phyloP scores from a whole-genome alignment of 345 rosid genomes.

The Aquilaria malaccensis region DNA sequence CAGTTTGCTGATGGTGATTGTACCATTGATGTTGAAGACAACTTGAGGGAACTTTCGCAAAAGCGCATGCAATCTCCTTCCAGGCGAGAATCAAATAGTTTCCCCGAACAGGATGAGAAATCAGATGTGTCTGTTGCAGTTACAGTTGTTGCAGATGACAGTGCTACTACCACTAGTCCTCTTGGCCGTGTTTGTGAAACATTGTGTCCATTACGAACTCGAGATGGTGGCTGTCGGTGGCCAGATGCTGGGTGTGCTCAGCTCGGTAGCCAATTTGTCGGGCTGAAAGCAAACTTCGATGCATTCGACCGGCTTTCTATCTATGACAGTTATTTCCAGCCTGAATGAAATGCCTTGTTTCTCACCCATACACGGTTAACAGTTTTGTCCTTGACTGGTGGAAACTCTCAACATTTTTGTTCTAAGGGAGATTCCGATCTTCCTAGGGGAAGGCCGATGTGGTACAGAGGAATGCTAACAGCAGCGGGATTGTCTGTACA shows the following conservation, averaged over 20 bases:
- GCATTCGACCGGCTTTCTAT: constrained; percentile 83
- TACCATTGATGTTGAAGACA: constrained; percentile 46
- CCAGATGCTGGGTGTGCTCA: constrained; percentile 92
- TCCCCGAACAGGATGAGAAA: constrained; percentile 25
- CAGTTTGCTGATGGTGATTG: constrained; percentile 57
- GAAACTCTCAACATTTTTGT: too few species aligned
- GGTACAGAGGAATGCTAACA: too few species aligned
- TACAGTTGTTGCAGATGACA: constrained; percentile 42
- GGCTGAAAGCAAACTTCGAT: constrained; percentile 79
- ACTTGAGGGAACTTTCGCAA: constrained; percentile 23
- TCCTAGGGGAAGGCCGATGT: too few species aligned
- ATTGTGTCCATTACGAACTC: constrained; percentile 59
- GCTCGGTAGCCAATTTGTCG: constrained; percentile 68
- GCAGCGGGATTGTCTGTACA: too few species aligned
- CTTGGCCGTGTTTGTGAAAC: constrained; percentile 43
- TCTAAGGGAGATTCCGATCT: too few species aligned
- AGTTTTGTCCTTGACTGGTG: too few species aligned
- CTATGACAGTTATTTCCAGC: constrained; percentile 60
- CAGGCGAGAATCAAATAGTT: constrained; percentile 24
- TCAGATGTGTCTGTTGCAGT: constrained; percentile 67
- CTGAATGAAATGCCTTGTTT: constrained; percentile 27
- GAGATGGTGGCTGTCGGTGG: constrained; percentile 81
- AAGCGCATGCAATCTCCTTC: constrained; percentile 19
- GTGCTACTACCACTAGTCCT: constrained; percentile 26
- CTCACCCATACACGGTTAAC: too few species aligned